Base-by-base conservation (phyloP, 352 stramenopile species). In the Pythium brachiatum region DNA sequence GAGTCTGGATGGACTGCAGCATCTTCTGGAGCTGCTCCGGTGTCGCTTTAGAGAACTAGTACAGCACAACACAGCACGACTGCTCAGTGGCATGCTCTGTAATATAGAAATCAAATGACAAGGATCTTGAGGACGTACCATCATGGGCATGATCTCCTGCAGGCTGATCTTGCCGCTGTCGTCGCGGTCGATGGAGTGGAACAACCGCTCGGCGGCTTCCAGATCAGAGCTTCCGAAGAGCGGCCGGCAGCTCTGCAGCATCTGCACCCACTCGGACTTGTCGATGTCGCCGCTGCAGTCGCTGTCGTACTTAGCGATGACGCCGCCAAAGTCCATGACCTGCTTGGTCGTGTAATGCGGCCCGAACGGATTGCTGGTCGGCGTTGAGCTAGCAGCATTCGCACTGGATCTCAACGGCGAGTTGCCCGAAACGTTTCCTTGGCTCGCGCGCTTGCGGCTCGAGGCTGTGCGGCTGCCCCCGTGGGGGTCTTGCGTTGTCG, bases 221-320 rank as follows among this genome's bases (percentile, higher is more conserved):
- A 68, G 18, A 32, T 64, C 68, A 7, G 68, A 69, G 3, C 57
- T 47, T 0, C 47, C 57, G 27, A 62, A 72, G 23, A 69, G 29
- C 32, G 58, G 53, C 0, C 64, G 60, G 53, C 69, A 76, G 52
- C 75, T 70, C 46, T 74, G 54, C 1, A 81, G 63, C 58, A 87
- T 76, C 32, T 75, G 68, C 34, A 74, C 72, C 79, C 77, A 89
- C 41, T 89, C 79, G 0, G 74, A 60, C 39, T 78, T 70, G 54
- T 87, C 68, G 36, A 89, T 72, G 53, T 87, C 79, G 0, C 79
- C 77, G 0, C 72, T 83, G 16, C 75, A 76, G 53, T 89, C 79
- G 21, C 81, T 70, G 58, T 89, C 79, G 29, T 86, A 78, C 25
- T 70, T 71, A 51, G 74, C 69, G 29, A 89, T 57, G 20, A 73